phyloP scores from a whole-genome alignment of 78 protist species.

The Neovahlkampfia damariscottae region DNA sequence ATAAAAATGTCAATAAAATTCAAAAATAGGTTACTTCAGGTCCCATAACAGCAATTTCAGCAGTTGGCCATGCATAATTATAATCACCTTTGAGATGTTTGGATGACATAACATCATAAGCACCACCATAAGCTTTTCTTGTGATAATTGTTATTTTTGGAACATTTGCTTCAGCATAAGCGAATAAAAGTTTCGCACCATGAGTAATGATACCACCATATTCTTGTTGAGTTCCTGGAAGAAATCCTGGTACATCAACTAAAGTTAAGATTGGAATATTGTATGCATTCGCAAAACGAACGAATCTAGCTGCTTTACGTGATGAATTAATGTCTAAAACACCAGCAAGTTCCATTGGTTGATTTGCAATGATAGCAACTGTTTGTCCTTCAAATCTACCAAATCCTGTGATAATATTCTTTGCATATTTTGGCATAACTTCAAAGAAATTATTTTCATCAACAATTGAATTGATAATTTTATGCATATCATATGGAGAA shows the following conservation, averaged over 20 bases:
- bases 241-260: slow-evolving; percentile 98
- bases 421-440: slow-evolving; percentile 78
- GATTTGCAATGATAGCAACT: slow-evolving; percentile 94
- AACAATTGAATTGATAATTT: slow-evolving; percentile 65
- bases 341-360: slow-evolving; percentile 90
- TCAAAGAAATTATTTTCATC: slow-evolving; percentile 86
- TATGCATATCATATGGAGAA: slow-evolving; percentile 87
- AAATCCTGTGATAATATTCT: slow-evolving; percentile 83
- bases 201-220: slow-evolving; percentile 93
- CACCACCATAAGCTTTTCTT: slow-evolving; percentile 97
- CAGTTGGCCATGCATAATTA: slow-evolving; percentile 97
- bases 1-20: background rate
- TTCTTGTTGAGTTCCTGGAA: slow-evolving; percentile 85
- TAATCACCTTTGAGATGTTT: slow-evolving; percentile 94
- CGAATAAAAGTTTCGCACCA: slow-evolving; percentile 96
- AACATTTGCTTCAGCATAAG: slow-evolving; percentile 97
- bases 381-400: slow-evolving; percentile 89
- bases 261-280: slow-evolving; percentile 92
- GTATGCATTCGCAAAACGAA: slow-evolving; percentile 93
- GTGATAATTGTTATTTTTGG: slow-evolving; percentile 95
- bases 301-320: slow-evolving; percentile 80
- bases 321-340: slow-evolving; percentile 88
- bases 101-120: slow-evolving; percentile 92
- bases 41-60: slow-evolving; percentile 84
- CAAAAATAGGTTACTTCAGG: background rate